phyloP scores from a whole-genome alignment of 2,329 filamentous ascomycete genomes.

The Ustulina deusta region DNA sequence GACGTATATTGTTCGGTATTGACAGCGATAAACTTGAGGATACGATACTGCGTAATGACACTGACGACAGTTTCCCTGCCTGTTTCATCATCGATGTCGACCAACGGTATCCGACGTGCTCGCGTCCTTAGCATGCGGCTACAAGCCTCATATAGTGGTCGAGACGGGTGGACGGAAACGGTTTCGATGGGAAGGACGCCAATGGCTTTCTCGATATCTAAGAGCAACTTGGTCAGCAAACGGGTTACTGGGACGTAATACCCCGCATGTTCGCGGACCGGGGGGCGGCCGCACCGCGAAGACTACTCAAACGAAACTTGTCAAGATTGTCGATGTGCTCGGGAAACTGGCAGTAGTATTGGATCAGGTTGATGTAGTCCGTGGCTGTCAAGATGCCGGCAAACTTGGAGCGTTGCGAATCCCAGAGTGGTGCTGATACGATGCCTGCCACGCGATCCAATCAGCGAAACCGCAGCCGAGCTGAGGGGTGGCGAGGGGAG shows the following conservation, averaged over 20 bases:
- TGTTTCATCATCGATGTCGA: conserved; percentile 95
- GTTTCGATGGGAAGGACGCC: conserved; percentile 93
- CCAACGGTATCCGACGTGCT: conserved; percentile 90
- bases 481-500: conserved; percentile 1
- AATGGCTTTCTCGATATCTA: conserved; percentile 95
- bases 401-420: conserved; percentile 91
- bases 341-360: conserved; percentile 98
- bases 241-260: neutral
- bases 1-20: conserved; percentile 89
- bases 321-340: conserved; percentile 91
- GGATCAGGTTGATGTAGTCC: conserved; percentile 98
- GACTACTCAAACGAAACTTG: conserved; percentile 90
- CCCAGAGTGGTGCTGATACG: conserved; percentile 96
- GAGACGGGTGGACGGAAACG: conserved; percentile 91
- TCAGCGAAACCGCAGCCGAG: conserved; percentile 17
- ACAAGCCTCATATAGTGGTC: conserved; percentile 93
- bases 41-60: conserved; percentile 97
- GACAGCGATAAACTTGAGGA: conserved; percentile 98
- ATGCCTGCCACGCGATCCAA: conserved; percentile 72
- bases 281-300: conserved; percentile 74
- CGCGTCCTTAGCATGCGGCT: conserved; percentile 93
- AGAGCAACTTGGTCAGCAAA: conserved; percentile 25
- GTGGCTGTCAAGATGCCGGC: conserved; percentile 94
- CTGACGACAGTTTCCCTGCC: conserved; percentile 92
- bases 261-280: conserved; percentile 34